Percentiles rank a stretch among this genome's conserved stretches.
phyloP scores from a whole-genome alignment of 176 grass and related monocot species.

The Cymbopogon citratus region DNA sequence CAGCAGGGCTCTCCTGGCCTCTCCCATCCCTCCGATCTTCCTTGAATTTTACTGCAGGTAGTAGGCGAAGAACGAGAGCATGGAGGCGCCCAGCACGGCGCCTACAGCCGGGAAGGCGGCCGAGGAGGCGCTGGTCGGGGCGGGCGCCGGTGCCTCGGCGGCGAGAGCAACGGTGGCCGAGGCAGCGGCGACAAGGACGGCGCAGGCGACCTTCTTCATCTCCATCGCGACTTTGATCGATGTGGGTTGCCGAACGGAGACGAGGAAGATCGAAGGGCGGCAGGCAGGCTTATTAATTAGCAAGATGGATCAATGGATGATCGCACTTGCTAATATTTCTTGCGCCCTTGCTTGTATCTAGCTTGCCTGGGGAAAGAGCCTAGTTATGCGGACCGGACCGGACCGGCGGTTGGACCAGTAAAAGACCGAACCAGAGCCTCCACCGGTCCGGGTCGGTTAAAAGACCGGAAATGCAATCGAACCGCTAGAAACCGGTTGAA shows the following conservation, averaged over 20 bases:
- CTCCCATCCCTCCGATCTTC: neutral
- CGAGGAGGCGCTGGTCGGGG: slow-evolving; percentile 45
- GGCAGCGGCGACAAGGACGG: slow-evolving; percentile 44
- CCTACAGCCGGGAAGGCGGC: slow-evolving; percentile 43
- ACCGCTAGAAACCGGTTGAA: too few species aligned
- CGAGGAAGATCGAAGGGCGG: slow-evolving; percentile 25
- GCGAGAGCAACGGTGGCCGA: slow-evolving; percentile 59
- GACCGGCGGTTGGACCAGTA: too few species aligned
- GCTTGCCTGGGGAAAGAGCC: slow-evolving; percentile 45
- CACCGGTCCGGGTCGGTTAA: too few species aligned
- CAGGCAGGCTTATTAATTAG: neutral
- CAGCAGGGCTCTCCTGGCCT: neutral
- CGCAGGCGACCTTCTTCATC: slow-evolving; percentile 90
- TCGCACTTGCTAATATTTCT: neutral
- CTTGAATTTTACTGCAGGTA: slow-evolving; percentile 49
- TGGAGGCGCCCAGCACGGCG: slow-evolving; percentile 43
- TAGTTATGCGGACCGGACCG: too few species aligned
- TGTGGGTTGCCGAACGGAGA: neutral
- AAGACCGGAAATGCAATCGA: too few species aligned
- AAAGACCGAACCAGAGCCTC: too few species aligned
- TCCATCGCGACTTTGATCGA: slow-evolving; percentile 34
- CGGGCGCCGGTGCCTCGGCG: slow-evolving; percentile 49
- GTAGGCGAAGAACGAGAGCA: slow-evolving; percentile 79
- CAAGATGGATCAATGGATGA: slow-evolving; percentile 14
- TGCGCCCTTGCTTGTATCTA: slow-evolving; percentile 19